Base-by-base conservation (phyloP, 1,284 basidiomycete species). In the Ceratorhiza oryzae-sativae region DNA sequence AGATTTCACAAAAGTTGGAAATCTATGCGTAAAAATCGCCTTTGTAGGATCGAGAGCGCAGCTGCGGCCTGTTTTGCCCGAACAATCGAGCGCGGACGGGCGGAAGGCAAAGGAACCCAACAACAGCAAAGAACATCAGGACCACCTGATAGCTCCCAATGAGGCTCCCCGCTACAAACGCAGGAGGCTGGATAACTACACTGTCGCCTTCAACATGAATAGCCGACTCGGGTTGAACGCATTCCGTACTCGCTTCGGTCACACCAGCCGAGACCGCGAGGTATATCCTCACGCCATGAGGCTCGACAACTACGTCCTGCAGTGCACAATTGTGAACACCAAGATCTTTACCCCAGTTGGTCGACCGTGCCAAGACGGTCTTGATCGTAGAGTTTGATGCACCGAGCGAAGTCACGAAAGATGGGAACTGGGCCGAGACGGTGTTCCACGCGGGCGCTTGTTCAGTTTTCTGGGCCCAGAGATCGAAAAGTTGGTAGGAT, bases 381-480 rank as follows among this genome's bases (percentile, higher is more conserved):
- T 65, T 48, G 39, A 65, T 46, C 20, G 62, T 65, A 2, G 62
- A 32, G 48, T 65, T 65, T 9, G 46, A 36, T 3, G 62, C 62
- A 20, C 48, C 30, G n/a, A 49, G 48, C 25, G 62, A 65, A 27
- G 10, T 25, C 23, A 39, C 18, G 39, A 65, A 65, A 10, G 62
- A 65, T 2, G 62, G 62, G 48, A 65, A 65, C 34, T 65, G 62
- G 30, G 62, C 53, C 15, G 48, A 65, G 13, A 62, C 34, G 25
- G 59, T 25, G 48, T 27, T 55, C 71, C 48, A 55, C 10, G 58
- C 12, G 18, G 58, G 70, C 34, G 58, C 32, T 13, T 30, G 45
- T 41, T 15, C 55, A 39, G 71, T 60, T 73, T 80, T 77, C 73
- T 80, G 81, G 74, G 80, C 78, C 81, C 81, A 82, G 15, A 82